Evolutionary conservation across 2,329 filamentous ascomycete species (phyloP), one percentile per base, ranked within the genome.

Genomic region (Lasiodiplodia sp.): DNA sequence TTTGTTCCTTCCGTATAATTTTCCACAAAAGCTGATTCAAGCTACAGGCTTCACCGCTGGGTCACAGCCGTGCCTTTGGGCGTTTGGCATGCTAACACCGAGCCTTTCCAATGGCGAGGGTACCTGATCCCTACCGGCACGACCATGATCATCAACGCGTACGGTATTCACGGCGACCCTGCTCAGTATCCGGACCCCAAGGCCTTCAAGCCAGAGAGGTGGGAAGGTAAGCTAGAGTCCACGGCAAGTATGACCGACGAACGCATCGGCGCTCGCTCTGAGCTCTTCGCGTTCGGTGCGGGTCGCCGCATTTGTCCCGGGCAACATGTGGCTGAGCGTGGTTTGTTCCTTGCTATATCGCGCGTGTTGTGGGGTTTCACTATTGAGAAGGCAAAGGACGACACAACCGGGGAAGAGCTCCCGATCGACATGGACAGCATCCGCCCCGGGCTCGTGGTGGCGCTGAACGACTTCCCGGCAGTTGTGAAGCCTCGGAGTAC

Each of bases 111-210:
- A 49, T 76, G 75, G 0, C 81, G 78, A 76, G n/a, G 73, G 31
- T 40, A 56, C 21, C 4, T 38, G 5, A 78, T 85, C 40, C 82
- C 83, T 73, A 80, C 79, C 44, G 79, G 77, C 1, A 78, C 78
- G 2, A 77, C 77, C 11, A 72, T 82, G 10, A 72, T 84, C 4
- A 72, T 82, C 2, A 81, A 76, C 55, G 73, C 72, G 1, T 81
- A 73, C 74, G 80, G 78, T 18, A 73, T 78, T 70, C 74, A 77
- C 31, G 72, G 72, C 52, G 74, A 79, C 69, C 64, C 72, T 5
- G 23, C 49, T 2, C 66, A 67, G 2, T 70, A 71, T 53, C 69
- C 72, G 1, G 38, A 44, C 18, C 25, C 37, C 0, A 28, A 25
- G 23, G 12, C 57, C 0, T 71, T 71, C 31, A 72, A 68, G 18